These are phyloP conservation scores for Diutina scorzettiae DNA, from an alignment of 1,139 yeast species.

Conservation along the genomic window DNA sequence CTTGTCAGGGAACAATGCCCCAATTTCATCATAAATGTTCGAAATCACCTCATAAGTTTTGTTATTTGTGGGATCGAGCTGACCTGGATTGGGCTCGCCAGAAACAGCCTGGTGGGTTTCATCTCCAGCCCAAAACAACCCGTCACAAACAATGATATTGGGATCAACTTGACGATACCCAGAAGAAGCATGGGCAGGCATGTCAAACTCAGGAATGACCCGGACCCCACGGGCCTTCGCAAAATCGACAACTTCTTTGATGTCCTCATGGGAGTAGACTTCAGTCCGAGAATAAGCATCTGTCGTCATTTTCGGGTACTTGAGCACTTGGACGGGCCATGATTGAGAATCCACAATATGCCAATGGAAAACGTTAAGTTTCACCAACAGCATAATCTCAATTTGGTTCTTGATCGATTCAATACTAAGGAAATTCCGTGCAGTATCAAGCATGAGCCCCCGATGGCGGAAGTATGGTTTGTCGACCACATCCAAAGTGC, in stretches of 20 bases:
- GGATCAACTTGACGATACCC: slow-evolving; percentile 31
- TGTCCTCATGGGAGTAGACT: slow-evolving; percentile 21
- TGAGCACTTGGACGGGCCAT: slow-evolving; percentile 30
- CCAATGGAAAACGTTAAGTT: slow-evolving; percentile 36
- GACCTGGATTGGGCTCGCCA: slow-evolving; percentile 38
- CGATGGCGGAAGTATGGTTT: slow-evolving; percentile 31
- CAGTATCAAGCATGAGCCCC: slow-evolving; percentile 34
- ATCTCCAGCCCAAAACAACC: slow-evolving; percentile 22
- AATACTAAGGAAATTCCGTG: slow-evolving; percentile 26
- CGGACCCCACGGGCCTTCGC: slow-evolving; percentile 31
- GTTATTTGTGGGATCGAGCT: slow-evolving; percentile 26
- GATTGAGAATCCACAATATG: slow-evolving; percentile 34
- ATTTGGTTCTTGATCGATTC: slow-evolving; percentile 24
- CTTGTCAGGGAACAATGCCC: slow-evolving; percentile 22
- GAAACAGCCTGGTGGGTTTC: slow-evolving; percentile 19
- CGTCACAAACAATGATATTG: slow-evolving; percentile 22
- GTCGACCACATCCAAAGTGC: slow-evolving; percentile 24
- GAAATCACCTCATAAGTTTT: slow-evolving; percentile 24
- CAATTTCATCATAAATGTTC: slow-evolving; percentile 26
- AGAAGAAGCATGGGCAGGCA: slow-evolving; percentile 37
- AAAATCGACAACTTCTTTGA: slow-evolving; percentile 21
- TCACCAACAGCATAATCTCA: slow-evolving; percentile 30
- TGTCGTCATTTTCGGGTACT: slow-evolving; percentile 28
- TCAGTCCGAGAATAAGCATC: slow-evolving; percentile 32
- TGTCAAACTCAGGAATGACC: slow-evolving; percentile 35